A percentile compares a stretch with the other conserved stretches of the same genome.
phyloP scores from a whole-genome alignment of 768 basidiomycete genomes.

The Boletus pseudopeckii region DNA sequence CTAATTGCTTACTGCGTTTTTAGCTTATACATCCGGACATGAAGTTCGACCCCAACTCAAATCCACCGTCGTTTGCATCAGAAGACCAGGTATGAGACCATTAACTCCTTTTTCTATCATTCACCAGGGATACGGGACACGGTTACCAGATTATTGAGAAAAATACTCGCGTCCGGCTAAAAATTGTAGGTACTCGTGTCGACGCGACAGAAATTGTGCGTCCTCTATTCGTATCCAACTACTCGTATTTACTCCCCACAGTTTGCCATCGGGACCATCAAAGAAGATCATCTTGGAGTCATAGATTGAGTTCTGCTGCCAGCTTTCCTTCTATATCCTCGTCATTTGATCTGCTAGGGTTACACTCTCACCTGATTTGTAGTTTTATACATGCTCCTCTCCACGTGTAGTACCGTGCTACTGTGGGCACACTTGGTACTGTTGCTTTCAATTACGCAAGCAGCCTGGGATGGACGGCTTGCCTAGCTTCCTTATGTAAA shows the following conservation, averaged over 20 bases:
- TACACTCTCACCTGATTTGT: not conserved
- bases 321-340: not conserved
- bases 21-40: slow-evolving; percentile 94
- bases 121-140: not conserved
- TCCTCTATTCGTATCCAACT: slow-evolving; percentile 11
- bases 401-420: not conserved
- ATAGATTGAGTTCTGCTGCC: slow-evolving; percentile 55
- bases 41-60: slow-evolving; percentile 92
- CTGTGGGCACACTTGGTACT: not conserved
- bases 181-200: slow-evolving; percentile 97
- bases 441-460: not conserved
- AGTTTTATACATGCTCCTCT: not conserved
- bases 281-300: slow-evolving; percentile 95
- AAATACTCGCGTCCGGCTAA: slow-evolving; percentile 86
- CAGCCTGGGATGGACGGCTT: not conserved
- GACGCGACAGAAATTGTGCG: slow-evolving; percentile 97
- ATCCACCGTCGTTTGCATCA: slow-evolving; percentile 94
- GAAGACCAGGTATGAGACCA: slow-evolving; percentile 68
- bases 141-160: slow-evolving; percentile 79
- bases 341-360: not conserved
- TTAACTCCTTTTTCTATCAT: not conserved
- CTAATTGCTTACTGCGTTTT: slow-evolving; percentile 3
- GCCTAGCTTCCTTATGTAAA: not conserved
- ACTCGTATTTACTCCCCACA: slow-evolving; percentile 28
- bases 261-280: slow-evolving; percentile 98